phyloP scores from a whole-genome alignment of 352 stramenopile genomes.

The Pythium rhizo-oryzae region DNA sequence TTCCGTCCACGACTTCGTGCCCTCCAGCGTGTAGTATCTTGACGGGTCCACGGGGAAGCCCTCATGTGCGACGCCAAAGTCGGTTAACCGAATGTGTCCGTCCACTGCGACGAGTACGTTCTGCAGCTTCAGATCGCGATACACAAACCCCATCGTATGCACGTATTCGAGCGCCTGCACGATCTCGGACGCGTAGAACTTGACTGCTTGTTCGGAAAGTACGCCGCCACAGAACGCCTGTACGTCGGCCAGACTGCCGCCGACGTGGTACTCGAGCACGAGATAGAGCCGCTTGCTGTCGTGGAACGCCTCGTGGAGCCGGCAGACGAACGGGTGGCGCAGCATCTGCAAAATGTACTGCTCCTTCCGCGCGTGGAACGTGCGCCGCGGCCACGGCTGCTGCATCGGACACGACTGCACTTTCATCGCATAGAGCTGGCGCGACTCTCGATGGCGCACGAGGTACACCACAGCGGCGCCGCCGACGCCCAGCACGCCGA shows the following conservation, averaged over 20 bases:
- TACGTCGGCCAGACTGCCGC: constrained; percentile 32
- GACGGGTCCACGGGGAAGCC: constrained; percentile 19
- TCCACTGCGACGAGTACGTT: constrained; percentile 33
- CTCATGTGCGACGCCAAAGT: constrained; percentile 36
- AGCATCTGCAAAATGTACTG: constrained; percentile 34
- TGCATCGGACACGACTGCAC: constrained; percentile 24
- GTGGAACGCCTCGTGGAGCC: constrained; percentile 34
- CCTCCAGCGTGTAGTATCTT: not conserved
- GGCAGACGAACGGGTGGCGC: constrained; percentile 36
- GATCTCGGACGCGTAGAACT: constrained; percentile 65
- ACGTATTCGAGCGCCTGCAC: constrained; percentile 43
- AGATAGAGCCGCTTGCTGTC: constrained; percentile 32
- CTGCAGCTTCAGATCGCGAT: constrained; percentile 70
- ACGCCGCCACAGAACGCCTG: constrained; percentile 22
- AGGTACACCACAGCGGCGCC: constrained; percentile 38
- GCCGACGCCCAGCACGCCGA: constrained; percentile 35
- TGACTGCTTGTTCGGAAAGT: constrained; percentile 26
- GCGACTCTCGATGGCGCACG: constrained; percentile 26
- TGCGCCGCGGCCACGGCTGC: constrained; percentile 27
- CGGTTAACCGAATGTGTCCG: constrained; percentile 32
- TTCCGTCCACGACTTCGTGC: not conserved
- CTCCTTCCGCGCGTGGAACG: constrained; percentile 32
- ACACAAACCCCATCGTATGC: constrained; percentile 44
- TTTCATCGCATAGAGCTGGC: constrained; percentile 36
- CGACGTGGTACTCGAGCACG: constrained; percentile 34